Evolutionary conservation across 345 rosid genomes (phyloP).

Genomic region (Arabidopsis suecica): DNA sequence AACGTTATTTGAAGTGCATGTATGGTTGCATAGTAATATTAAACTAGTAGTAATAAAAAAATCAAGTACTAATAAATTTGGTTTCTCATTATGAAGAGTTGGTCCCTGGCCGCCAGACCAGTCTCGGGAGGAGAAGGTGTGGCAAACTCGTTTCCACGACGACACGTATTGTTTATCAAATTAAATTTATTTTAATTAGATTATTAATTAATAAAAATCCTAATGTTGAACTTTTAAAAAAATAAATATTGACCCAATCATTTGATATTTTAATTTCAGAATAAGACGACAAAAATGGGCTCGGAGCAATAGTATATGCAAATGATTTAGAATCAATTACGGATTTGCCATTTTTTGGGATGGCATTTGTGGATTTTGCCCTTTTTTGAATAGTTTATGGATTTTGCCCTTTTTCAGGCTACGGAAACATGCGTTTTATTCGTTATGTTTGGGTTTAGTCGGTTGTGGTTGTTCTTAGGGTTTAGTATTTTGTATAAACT

Average conservation of each 20-base stretch:
- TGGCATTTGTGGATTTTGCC: too few relatives aligned
- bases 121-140: conserved; percentile 24
- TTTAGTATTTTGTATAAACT: too few relatives aligned
- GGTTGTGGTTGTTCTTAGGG: too few relatives aligned
- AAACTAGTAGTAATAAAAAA: conserved; percentile 1
- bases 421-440: too few relatives aligned
- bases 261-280: conserved; percentile 7
- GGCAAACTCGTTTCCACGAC: conserved; percentile 43
- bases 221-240: conserved; percentile 11
- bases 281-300: conserved; percentile 16
- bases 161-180: conserved; percentile 1
- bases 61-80: conserved; percentile 7
- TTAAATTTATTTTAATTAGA: background rate
- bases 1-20: conserved; percentile 4
- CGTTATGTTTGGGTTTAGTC: too few relatives aligned
- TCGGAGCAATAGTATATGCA: conserved; percentile 15
- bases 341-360: too few relatives aligned
- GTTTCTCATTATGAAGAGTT: conserved; percentile 19
- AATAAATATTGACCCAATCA: conserved; percentile 15
- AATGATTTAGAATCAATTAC: conserved; percentile 32
- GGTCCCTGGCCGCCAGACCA: conserved; percentile 42
- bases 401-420: too few relatives aligned
- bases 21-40: conserved; percentile 10
- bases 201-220: background rate
- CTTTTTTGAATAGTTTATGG: too few relatives aligned